Conservation (phyloP, 73 alveolate genomes). For the Paramecium tetraurelia region DNA sequence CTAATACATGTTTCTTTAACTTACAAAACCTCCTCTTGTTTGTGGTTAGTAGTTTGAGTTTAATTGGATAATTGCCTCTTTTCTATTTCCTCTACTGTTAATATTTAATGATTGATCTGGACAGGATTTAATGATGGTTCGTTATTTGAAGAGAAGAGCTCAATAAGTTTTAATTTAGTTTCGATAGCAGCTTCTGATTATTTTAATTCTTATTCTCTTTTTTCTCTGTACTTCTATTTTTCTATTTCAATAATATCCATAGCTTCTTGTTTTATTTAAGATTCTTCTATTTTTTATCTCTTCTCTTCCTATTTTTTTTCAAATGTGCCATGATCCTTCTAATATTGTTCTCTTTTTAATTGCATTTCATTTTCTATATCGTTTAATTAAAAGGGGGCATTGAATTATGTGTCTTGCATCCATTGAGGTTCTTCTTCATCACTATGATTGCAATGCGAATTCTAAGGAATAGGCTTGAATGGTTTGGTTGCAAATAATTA, state of each 20-base stretch:
- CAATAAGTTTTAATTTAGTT: background rate
- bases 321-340: constrained; percentile 20
- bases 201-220: background rate
- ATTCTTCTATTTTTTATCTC: background rate
- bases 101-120: background rate
- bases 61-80: background rate
- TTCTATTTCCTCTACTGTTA: constrained; percentile 32
- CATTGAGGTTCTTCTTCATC: constrained; percentile 44
- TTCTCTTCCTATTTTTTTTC: constrained; percentile 11
- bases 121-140: background rate
- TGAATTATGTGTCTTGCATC: background rate
- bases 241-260: background rate
- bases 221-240: background rate
- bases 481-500: background rate
- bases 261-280: background rate
- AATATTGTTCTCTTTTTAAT: background rate
- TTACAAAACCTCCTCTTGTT: background rate
- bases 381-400: background rate
- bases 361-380: constrained; percentile 7
- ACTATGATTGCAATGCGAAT: background rate
- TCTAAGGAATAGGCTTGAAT: background rate
- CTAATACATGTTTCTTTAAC: background rate
- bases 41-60: background rate
- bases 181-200: background rate
- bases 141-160: background rate